A percentile compares a stretch with the other conserved stretches of the same genome.
These are phyloP conservation scores for Effrenium voratum DNA, from an alignment of 73 alveolate genomes.

Conservation along the genomic window DNA sequence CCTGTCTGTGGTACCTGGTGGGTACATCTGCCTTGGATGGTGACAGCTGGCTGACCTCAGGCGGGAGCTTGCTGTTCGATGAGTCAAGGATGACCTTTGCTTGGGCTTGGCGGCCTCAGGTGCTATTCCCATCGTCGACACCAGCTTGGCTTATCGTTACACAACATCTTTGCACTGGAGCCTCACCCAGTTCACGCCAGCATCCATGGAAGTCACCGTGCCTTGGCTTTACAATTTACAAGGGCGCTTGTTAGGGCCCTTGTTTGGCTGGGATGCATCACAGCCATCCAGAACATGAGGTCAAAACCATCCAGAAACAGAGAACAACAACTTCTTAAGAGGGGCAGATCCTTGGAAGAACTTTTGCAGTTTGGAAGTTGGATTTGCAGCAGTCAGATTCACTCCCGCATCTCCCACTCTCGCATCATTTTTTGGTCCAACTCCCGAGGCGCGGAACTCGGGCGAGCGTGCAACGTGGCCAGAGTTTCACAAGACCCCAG, in stretches of 20 bases:
- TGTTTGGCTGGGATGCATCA: too few species aligned
- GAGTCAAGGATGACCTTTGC: neutral
- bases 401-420: too few species aligned
- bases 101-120: neutral
- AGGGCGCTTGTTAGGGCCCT: neutral
- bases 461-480: too few species aligned
- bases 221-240: neutral
- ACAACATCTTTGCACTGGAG: conserved; percentile 69
- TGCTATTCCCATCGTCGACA: neutral
- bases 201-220: conserved; percentile 64
- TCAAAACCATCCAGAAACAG: too few species aligned
- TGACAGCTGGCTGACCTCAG: neutral
- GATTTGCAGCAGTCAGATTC: too few species aligned
- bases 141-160: conserved; percentile 1
- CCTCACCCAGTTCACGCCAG: conserved; percentile 68
- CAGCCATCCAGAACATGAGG: too few species aligned
- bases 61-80: neutral
- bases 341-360: too few species aligned
- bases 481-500: too few species aligned
- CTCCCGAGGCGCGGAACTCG: neutral
- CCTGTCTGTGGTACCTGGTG: conserved; percentile 50
- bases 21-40: neutral
- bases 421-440: too few species aligned
- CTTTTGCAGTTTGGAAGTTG: too few species aligned
- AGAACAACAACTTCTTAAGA: too few species aligned